Base-by-base conservation (phyloP, 257 asterid species). In the Solanum gandarillasii region DNA sequence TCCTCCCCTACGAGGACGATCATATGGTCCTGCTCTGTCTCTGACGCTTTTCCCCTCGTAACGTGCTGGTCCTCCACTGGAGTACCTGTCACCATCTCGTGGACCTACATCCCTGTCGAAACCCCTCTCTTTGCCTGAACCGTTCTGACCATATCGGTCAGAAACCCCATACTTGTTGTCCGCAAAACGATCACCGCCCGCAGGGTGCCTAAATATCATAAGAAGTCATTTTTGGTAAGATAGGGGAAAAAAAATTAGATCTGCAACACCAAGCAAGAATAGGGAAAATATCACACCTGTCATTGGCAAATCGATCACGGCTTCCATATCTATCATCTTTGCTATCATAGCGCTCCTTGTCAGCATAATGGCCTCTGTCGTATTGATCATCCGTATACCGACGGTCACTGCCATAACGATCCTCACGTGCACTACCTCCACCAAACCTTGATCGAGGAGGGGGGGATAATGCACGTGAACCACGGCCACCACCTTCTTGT, bases 1-100 rank as follows among this genome's bases (percentile, higher is more conserved):
- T 9, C 95, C 98, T 82, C 94, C 95, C 89, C 97, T 91, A 89
- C 95, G 91, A n/a, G 98, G 95, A 34, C 96, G 97, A 88, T 95
- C 98, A 70, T 95, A 95, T 9, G 98, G 98, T 41, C 92, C 95
- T 16, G 94, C 92, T 92, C 96, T 92, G 41, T 94, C 98, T 89
- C 98, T 88, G 83, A 92, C 86, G 90, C 88, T 91, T 91, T 96
- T 91, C 84, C 95, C 99, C 72, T 95, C 99, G 5, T 93, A 93
- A 1, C 97, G 95, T 27, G 94, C 92, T 46, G 96, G 94, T 36
- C 92, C 94, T 55, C 95, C 95, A 23, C 90, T 93, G 65, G 91
- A 94, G 72, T 91, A 94, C 86, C 96, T 89, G 91, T 93, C 98
- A 41, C 93, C 85, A 82, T 58, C 31, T 48, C 70, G 85, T 82